phyloP scores from a whole-genome alignment of 2,329 filamentous ascomycete genomes.

The Colletotrichum echinochloae region DNA sequence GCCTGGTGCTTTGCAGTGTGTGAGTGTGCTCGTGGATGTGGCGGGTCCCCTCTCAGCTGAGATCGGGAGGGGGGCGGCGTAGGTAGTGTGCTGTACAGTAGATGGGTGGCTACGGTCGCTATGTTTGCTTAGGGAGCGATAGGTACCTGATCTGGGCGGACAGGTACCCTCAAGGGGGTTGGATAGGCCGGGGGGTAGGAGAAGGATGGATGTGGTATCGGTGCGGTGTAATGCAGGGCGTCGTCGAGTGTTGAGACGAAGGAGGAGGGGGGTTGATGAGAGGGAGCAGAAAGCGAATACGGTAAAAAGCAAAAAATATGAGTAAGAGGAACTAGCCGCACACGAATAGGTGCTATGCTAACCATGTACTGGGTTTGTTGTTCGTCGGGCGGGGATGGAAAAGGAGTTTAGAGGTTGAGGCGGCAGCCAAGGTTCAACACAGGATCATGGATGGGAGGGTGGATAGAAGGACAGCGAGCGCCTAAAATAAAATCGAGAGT shows the following conservation, averaged over 20 bases:
- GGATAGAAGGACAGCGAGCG: neutral
- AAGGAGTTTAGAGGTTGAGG: neutral
- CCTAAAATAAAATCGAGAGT: neutral
- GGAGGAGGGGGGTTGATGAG: neutral
- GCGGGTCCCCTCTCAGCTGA: constrained; percentile 28
- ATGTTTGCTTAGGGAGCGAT: neutral
- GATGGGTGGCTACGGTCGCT: neutral
- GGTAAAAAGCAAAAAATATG: neutral
- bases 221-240: constrained; percentile 19
- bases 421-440: neutral
- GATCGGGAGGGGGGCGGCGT: constrained; percentile 3
- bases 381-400: neutral
- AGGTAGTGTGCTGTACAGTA: neutral
- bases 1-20: neutral
- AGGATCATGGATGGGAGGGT: neutral
- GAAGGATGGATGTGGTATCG: constrained; percentile 16
- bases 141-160: neutral
- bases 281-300: neutral
- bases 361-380: neutral
- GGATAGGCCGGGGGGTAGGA: constrained; percentile 1
- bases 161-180: neutral
- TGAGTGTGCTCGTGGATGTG: constrained; percentile 22
- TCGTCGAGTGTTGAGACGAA: constrained; percentile 27
- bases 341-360: neutral
- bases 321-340: constrained; percentile 7